Evolutionary conservation across 2,329 filamentous ascomycete species (phyloP).

Genomic region (Colletotrichum simmondsii): DNA sequence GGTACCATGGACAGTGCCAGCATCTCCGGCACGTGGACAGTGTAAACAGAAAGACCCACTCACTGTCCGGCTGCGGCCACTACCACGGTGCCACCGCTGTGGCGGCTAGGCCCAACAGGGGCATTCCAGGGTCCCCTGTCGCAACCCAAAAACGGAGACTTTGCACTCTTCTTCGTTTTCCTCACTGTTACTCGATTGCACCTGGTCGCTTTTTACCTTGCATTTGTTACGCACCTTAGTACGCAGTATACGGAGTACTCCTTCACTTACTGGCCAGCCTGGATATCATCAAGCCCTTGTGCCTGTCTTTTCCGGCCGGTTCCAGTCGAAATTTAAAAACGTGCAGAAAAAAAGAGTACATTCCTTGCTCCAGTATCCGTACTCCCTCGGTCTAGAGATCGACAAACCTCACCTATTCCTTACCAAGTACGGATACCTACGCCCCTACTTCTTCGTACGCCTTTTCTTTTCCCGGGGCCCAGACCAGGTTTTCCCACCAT

Average conservation of each 20-base stretch:
- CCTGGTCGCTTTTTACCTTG: background rate
- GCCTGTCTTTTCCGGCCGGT: background rate
- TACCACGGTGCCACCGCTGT: background rate
- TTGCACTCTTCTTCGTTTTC: conserved; percentile 23
- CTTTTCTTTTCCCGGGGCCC: conserved; percentile 1
- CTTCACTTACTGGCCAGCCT: background rate
- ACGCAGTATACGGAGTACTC: background rate
- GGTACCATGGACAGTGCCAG: background rate
- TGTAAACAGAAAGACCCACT: background rate
- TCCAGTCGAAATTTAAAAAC: background rate
- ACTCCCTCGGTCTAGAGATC: conserved; percentile 9
- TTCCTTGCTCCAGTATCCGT: background rate
- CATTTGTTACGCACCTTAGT: background rate
- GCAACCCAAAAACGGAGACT: conserved; percentile 13
- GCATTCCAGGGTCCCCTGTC: conserved; percentile 11
- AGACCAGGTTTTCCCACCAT: background rate
- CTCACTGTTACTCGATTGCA: conserved; percentile 8
- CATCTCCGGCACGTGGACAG: background rate
- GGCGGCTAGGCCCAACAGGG: conserved; percentile 20
- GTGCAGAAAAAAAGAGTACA: background rate
- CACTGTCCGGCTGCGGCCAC: conserved; percentile 28
- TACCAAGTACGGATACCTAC: too few relatives aligned
- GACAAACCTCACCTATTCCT: background rate
- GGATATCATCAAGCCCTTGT: background rate
- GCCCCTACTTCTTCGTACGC: background rate